Conservation (phyloP, 306 rosid genomes). For the Potentilla sterilis region DNA sequence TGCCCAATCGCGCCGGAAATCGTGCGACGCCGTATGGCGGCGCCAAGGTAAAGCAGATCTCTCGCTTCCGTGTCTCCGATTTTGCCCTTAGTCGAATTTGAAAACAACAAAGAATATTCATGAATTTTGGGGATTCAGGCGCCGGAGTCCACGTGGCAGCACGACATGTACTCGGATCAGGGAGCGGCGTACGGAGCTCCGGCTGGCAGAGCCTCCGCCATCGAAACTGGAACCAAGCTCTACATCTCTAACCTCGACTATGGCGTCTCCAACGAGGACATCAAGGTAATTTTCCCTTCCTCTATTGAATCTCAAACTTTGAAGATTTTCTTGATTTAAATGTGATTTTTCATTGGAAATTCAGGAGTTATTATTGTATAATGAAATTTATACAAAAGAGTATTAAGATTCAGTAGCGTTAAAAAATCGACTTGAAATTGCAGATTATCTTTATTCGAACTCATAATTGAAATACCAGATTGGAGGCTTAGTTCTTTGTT, state of each 20-base stretch:
- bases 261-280: constrained; percentile 89
- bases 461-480: not conserved
- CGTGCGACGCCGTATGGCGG: constrained; percentile 63
- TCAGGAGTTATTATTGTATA: not conserved
- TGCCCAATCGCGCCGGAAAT: constrained; percentile 56
- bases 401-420: not conserved
- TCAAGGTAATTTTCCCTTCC: constrained; percentile 53
- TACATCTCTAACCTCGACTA: constrained; percentile 85
- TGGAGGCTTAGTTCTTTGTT: not conserved
- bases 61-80: constrained; percentile 17
- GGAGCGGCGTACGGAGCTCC: constrained; percentile 39
- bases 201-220: constrained; percentile 67
- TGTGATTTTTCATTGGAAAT: not conserved
- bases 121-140: constrained; percentile 52
- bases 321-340: not conserved
- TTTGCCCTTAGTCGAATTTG: constrained; percentile 10
- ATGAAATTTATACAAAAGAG: not conserved
- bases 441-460: not conserved
- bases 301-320: no score
- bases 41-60: constrained; percentile 46
- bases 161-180: constrained; percentile 71
- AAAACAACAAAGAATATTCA: constrained; percentile 2
- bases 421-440: not conserved
- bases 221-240: constrained; percentile 92
- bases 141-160: constrained; percentile 91